phyloP scores from a whole-genome alignment of 371 early-diverging fungal genomes.

The Mucor sp. region DNA sequence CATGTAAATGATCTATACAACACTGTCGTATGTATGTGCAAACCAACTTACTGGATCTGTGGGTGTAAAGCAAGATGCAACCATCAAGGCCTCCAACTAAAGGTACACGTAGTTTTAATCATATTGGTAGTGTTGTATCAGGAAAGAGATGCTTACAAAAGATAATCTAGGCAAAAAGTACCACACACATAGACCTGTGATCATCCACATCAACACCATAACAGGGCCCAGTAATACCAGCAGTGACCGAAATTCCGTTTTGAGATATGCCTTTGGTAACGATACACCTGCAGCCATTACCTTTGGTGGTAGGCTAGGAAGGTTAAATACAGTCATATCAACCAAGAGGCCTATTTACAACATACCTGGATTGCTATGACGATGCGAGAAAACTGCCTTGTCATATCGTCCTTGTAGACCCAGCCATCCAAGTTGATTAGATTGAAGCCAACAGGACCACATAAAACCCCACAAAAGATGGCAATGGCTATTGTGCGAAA shows the following conservation, averaged over 20 bases:
- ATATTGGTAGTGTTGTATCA: not conserved
- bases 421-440: slow-evolving; percentile 37
- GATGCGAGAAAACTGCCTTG: slow-evolving; percentile 69
- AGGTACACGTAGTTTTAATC: not conserved
- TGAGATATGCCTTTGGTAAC: slow-evolving; percentile 58
- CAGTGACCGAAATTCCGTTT: slow-evolving; percentile 38
- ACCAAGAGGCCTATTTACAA: not conserved
- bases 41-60: slow-evolving; percentile 44
- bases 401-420: slow-evolving; percentile 45
- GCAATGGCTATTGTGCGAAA: slow-evolving; percentile 63
- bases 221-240: slow-evolving; percentile 72
- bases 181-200: slow-evolving; percentile 13
- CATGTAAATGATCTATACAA: not conserved
- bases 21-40: not conserved
- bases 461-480: slow-evolving; percentile 79
- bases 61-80: slow-evolving; percentile 48
- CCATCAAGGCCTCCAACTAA: slow-evolving; percentile 46
- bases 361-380: slow-evolving; percentile 74
- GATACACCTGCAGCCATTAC: slow-evolving; percentile 81
- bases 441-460: slow-evolving; percentile 71
- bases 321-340: not conserved
- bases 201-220: slow-evolving; percentile 65
- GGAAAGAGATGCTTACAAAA: slow-evolving; percentile 8
- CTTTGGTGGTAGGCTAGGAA: not conserved
- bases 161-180: slow-evolving; percentile 8